Base-by-base conservation (phyloP, 148 eudicot genomes). In the Nepenthes mirabilis region DNA sequence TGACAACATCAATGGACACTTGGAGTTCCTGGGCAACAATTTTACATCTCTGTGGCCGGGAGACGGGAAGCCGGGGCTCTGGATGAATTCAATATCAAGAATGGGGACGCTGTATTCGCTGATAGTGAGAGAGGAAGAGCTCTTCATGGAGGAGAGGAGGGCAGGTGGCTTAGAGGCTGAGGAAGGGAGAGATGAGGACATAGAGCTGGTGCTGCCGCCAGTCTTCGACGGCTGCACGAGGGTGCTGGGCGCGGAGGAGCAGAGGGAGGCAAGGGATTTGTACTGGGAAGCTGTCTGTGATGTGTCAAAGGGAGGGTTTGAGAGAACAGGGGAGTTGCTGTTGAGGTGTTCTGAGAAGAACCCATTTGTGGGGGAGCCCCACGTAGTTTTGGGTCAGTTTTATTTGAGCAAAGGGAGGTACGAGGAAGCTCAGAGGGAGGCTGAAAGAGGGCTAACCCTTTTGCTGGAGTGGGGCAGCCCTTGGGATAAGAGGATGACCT, bases 401-500 rank as follows among this genome's bases (percentile, higher is more conserved):
- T 93, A 84, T 63, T 49, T 83, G 65, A 68, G 74, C 13, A 69
- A 63, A 55, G 90, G 77, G 55, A 73, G 82, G 81, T 93, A 70
- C 61, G 96, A 93, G 67, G 88, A 84, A 59, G 96, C 82, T 0
- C 81, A 79, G 67, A 63, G 32, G 34, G 87, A 65, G 74, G 82
- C 79, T 13, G 78, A 74, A 76, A 77, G 61, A 56, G 98, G 98
- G 55, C 56, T 88, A 23, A 74, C 52, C 0, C 69, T 86, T 11
- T 49, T 93, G 76, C 48, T 93, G 35, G 85, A 88, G 57, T 93
- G 98, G 98, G 98, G 85, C 14, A 82, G 89, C 59, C 89, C 96
- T 33, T 93, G 98, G 98, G 98, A 93, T 64, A 93, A 93, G 81
- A 82, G 98, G 65, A 86, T 71, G 80, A 73, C 95, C 12, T 93